Evolutionary conservation across 208 protist species (phyloP).

Genomic region (Wallacemonas sp.): DNA sequence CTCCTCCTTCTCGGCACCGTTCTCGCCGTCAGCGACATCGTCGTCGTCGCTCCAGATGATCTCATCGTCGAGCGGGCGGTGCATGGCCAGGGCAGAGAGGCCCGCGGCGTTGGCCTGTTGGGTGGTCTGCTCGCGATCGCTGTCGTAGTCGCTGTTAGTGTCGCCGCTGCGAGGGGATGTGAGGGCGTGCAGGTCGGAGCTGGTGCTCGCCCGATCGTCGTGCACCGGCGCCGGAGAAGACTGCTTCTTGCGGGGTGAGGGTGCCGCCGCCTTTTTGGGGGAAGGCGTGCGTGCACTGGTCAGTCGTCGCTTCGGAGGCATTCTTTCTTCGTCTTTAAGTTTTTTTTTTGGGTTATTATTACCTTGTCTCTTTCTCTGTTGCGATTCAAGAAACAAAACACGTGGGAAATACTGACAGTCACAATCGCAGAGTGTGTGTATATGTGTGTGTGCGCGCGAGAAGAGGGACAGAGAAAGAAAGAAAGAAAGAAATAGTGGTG

Average conservation of each 20-base stretch:
- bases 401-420: too few species aligned
- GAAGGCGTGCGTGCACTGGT: constrained; percentile 22
- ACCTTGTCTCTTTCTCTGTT: neutral
- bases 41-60: constrained; percentile 78
- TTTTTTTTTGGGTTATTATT: neutral
- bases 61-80: constrained; percentile 48
- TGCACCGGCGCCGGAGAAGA: neutral
- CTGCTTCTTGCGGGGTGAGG: neutral
- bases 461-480: constrained; percentile 1
- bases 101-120: neutral
- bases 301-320: constrained; percentile 65
- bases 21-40: constrained; percentile 25
- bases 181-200: constrained; percentile 2
- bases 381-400: neutral
- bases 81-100: constrained; percentile 2
- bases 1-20: constrained; percentile 31
- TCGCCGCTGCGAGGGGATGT: constrained; percentile 4
- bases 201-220: neutral
- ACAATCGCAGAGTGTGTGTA: neutral
- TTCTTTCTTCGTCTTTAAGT: constrained; percentile 21
- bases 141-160: neutral
- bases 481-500: neutral
- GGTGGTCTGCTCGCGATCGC: constrained; percentile 1
- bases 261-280: constrained; percentile 4
- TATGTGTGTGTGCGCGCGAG: too few species aligned